Evolutionary conservation across 805 yeast species (phyloP), one percentile per base, ranked within the genome.

Genomic region (Lipomyces sp.): DNA sequence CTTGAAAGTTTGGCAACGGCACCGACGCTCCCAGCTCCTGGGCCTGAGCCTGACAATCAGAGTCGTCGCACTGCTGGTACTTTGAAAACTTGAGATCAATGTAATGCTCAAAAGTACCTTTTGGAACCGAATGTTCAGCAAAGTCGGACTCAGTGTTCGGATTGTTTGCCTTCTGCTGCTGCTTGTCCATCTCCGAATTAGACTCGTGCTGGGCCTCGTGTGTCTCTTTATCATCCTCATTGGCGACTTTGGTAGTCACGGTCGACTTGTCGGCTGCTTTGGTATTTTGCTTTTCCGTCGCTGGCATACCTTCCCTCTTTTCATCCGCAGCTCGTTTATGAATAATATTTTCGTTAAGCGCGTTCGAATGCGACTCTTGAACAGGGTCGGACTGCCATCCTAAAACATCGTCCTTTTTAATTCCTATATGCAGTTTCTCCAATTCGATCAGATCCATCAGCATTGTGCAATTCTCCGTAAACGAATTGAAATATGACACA

Each of bases 381-480:
- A 13, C 34, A 11, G 10, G 13, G 42, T 10, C n/a, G 37, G 7
- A 11, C 24, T 33, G 5, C 39, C 35, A 30, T 15, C 35, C 57
- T 18, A 33, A 11, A 18, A 32, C 8, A 13, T 54, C 45, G 39
- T 15, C 13, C 2, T 5, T 55, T 15, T 11, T 39, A 33, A 33
- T 51, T 13, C 29, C 3, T 18, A 7, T 8, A 29, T 30, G 35
- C 33, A 55, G 29, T 15, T 48, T 54, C 35, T 53, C 69, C 18
- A 63, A 33, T 11, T 65, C 69, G 29, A 37, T 48, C 2, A 59
- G 3, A 29, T 68, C 70, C 51, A 66, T 45, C 13, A 68, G 64
- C 63, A 66, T 54, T 15, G 71, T 68, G 54, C 71, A 66, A 53
- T 66, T 68, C 51, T 61, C 64, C 24, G 29, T 48, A n/a, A 57